Base-by-base conservation (phyloP, 2,329 filamentous ascomycete genomes). In the Thelonectria rubi region DNA sequence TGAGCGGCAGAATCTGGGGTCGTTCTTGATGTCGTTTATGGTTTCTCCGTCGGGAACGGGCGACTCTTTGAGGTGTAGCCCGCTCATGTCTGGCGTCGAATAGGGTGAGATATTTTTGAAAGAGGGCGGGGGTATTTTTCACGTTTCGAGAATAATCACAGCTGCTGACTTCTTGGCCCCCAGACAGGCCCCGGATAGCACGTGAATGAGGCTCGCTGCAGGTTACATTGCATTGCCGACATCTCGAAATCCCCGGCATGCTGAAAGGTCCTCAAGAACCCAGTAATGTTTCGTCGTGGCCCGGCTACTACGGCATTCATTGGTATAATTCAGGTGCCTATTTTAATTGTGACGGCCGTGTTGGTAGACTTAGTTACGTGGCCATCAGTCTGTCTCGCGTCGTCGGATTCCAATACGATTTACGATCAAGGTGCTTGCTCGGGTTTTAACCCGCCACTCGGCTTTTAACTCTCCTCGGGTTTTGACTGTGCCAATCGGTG, bases 1-100 rank as follows among this genome's bases (percentile, higher is more conserved):
- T 37, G 50, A 60, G 2, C 53, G 45, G 2, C 68, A 70, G 2
- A 60, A 17, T n/a, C 39, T 58, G 4, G 60, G 56, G 18, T 70
- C 58, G 2, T 14, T 50, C 12, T 60, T 55, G 1, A 70, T 67
- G 4, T 68, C 61, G 14, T 45, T 21, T 20, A 45, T 45, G 5
- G 8, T 14, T 21, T 45, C 17, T 14, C 42, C 42, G 21, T 45
- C 42, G 10, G 42, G 42, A 15, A 45, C 14, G 20, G 42, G 42
- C 11, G 42, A 45, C 42, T 45, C 42, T 21, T 14, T 20, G 11
- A 45, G 18, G 17, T 21, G 42, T 45, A 45, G 12, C 12, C 5
- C 11, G 7, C 2, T 18, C 42, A 45, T 45, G 20, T 21, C 17
- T 21, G 18, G 3, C 24, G 17, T n/a, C n/a, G 34, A 14, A 11